Evolutionary conservation across 257 asterid genomes (phyloP).

Genomic region (Catharanthus roseus): DNA sequence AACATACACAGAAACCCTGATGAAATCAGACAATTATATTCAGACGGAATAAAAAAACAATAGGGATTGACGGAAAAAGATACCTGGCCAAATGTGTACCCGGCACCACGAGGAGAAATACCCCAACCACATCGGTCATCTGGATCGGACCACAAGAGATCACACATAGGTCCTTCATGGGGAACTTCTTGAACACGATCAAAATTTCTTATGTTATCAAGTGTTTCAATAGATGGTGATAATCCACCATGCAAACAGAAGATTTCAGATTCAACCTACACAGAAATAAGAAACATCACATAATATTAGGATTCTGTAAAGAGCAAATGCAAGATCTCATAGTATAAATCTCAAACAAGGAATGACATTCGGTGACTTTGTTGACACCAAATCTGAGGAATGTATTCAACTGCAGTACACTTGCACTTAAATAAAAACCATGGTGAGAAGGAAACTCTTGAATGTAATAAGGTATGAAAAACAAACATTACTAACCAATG

Average conservation of each 20-base stretch:
- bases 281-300: not conserved
- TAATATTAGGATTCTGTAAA: not conserved
- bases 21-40: not conserved
- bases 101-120: constrained; percentile 97
- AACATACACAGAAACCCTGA: constrained; percentile 10
- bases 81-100: constrained; percentile 97
- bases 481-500: constrained; percentile 58
- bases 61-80: constrained; percentile 9
- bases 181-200: constrained; percentile 99
- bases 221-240: constrained; percentile 92
- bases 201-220: constrained; percentile 83
- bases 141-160: constrained; percentile 95
- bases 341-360: not conserved
- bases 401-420: not conserved
- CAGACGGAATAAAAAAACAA: constrained; percentile 12
- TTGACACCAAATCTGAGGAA: not conserved
- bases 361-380: not conserved
- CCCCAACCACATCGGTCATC: constrained; percentile 99
- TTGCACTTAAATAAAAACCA: not conserved
- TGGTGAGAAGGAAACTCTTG: not conserved
- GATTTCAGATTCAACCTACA: constrained; percentile 93
- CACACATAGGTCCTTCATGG: constrained; percentile 99
- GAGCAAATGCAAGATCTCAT: not conserved
- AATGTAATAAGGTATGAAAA: constrained; percentile 3
- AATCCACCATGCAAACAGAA: constrained; percentile 94